Conservation (phyloP, 768 basidiomycete genomes). For the Astraeus odoratus region DNA sequence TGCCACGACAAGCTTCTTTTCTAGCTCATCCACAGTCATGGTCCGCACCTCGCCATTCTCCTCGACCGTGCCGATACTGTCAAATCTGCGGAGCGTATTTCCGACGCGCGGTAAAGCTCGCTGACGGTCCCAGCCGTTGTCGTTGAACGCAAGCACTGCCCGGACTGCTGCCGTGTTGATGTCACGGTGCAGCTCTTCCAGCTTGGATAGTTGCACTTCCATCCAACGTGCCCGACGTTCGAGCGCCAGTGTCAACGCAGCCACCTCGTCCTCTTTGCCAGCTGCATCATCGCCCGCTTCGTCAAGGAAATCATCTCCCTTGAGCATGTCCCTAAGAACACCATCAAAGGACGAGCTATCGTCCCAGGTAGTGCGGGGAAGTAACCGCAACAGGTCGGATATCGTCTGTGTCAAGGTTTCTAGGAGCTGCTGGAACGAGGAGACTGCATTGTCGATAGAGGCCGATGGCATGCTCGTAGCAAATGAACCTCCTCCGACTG, state of each 20-base stretch:
- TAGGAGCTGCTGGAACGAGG: conserved; percentile 82
- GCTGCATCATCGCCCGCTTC: conserved; percentile 59
- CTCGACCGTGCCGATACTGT: conserved; percentile 52
- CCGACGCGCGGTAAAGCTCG: conserved; percentile 65
- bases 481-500: conserved; percentile 80
- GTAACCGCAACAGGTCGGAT: conserved; percentile 75
- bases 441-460: conserved; percentile 86
- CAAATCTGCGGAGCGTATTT: conserved; percentile 61
- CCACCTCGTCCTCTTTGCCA: conserved; percentile 77
- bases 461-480: conserved; percentile 73
- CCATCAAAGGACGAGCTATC: conserved; percentile 87
- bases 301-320: conserved; percentile 81
- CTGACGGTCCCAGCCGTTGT: conserved; percentile 75
- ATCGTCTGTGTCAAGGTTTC: conserved; percentile 89
- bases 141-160: conserved; percentile 76
- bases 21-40: conserved; percentile 68
- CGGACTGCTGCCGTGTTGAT: conserved; percentile 85
- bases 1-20: conserved; percentile 63
- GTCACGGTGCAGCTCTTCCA: conserved; percentile 84
- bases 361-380: conserved; percentile 86
- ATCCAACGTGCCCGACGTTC: conserved; percentile 91
- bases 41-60: conserved; percentile 33
- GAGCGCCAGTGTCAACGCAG: conserved; percentile 72
- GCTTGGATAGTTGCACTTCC: conserved; percentile 83
- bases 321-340: conserved; percentile 81